Evolutionary conservation across 169 alveolate species (phyloP).

Genomic region (Plasmodium falciparum): DNA sequence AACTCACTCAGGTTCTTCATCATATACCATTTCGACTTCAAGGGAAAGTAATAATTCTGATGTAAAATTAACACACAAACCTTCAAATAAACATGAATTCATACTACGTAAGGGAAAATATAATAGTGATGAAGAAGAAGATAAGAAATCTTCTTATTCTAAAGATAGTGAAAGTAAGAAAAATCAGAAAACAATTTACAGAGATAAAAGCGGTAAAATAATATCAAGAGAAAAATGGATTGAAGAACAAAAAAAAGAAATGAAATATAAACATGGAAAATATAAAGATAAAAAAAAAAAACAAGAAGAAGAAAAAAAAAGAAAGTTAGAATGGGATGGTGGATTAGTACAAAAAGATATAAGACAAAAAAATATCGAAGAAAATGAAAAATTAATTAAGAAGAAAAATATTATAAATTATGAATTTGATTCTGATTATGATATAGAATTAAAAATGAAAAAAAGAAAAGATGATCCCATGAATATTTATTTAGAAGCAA

Average conservation of each 20-base stretch:
- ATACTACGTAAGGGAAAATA: background rate
- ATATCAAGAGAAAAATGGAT: conserved; percentile 74
- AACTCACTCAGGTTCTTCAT: no score
- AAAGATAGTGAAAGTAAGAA: background rate
- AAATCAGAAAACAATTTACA: conserved; percentile 21
- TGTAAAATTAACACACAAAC: background rate
- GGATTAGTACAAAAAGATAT: conserved; percentile 74
- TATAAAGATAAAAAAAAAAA: background rate
- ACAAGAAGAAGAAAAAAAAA: conserved; percentile 1
- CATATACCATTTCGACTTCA: background rate
- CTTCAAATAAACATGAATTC: background rate
- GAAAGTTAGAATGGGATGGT: conserved; percentile 50
- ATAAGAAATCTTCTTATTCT: background rate
- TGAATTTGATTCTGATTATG: conserved; percentile 73
- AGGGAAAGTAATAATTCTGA: background rate
- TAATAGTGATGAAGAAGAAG: background rate
- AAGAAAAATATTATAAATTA: conserved; percentile 58
- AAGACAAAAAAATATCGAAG: conserved; percentile 24
- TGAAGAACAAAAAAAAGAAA: conserved; percentile 10
- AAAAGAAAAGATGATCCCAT: conserved; percentile 75
- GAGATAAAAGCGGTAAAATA: conserved; percentile 68
- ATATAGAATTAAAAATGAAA: conserved; percentile 39
- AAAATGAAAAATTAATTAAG: conserved; percentile 48
- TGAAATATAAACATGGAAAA: conserved; percentile 7
- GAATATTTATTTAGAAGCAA: conserved; percentile 31